Percentiles rank a stretch among this genome's conserved stretches.
These are phyloP conservation scores for Cetradonia linearis DNA, from an alignment of 495 filamentous ascomycete genomes.

Conservation along the genomic window DNA sequence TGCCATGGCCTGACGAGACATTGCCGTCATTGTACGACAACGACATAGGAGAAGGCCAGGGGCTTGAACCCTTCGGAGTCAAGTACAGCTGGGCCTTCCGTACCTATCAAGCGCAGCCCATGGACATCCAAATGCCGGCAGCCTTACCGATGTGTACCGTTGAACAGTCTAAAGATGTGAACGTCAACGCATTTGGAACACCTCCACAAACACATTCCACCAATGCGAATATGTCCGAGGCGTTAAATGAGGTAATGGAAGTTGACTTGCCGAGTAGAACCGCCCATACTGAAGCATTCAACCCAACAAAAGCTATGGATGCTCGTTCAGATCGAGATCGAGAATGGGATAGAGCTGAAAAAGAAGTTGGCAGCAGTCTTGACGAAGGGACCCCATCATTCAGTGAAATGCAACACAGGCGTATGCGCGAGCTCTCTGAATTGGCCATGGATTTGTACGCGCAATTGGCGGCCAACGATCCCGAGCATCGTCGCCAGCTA, in stretches of 20 bases:
- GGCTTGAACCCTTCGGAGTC: background rate
- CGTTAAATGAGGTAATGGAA: conserved; percentile 4
- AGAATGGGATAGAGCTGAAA: background rate
- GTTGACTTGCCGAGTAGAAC: background rate
- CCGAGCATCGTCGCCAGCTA: background rate
- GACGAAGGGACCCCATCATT: background rate
- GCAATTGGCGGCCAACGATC: conserved; percentile 1
- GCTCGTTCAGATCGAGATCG: background rate
- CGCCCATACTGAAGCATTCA: background rate
- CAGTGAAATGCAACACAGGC: conserved; percentile 4
- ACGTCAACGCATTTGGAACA: background rate
- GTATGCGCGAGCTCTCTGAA: conserved; percentile 12
- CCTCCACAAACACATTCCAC: background rate
- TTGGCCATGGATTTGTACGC: conserved; percentile 8
- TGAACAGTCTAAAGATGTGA: background rate
- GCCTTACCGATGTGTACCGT: background rate
- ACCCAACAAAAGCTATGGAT: background rate
- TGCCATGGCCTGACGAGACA: conserved; percentile 5
- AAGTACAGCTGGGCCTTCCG: conserved; percentile 11
- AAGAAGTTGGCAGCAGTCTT: background rate
- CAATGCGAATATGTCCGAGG: background rate
- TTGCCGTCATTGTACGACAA: background rate
- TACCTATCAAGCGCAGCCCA: background rate
- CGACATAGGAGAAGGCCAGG: background rate
- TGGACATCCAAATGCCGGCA: conserved; percentile 6